Percentiles rank a stretch among this genome's conserved stretches.
Conservation (phyloP, 345 rosid species). For the Salix exigua region DNA sequence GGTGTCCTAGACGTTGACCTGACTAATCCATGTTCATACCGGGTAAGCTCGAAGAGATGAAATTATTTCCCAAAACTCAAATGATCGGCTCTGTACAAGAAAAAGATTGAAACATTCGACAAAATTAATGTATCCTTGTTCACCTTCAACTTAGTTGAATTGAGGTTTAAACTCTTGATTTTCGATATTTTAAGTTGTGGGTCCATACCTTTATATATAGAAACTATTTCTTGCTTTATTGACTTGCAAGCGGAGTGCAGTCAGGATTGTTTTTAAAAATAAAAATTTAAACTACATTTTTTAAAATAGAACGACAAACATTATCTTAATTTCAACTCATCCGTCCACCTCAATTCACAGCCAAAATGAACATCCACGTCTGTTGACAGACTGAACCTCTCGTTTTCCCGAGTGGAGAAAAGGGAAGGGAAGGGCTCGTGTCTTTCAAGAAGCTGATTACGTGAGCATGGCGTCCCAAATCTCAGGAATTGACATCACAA, state of each 20-base stretch:
- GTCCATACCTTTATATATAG: background rate
- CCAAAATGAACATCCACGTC: background rate
- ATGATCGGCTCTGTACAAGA: no score
- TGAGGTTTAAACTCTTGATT: background rate
- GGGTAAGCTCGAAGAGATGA: no score
- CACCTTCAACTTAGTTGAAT: background rate
- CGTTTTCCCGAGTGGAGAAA: background rate
- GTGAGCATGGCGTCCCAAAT: background rate
- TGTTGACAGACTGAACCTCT: background rate
- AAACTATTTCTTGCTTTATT: background rate
- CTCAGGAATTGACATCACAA: background rate
- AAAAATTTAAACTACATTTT: no score
- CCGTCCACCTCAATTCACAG: background rate
- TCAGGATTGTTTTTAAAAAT: no score
- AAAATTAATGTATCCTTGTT: no score
- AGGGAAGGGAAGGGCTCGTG: background rate
- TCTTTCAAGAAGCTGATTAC: background rate
- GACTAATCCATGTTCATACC: no score
- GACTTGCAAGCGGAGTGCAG: no score
- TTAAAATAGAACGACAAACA: no score
- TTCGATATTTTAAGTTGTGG: background rate
- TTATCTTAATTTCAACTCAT: background rate
- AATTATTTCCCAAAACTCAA: no score
- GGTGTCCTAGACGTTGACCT: no score
- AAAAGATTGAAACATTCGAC: no score